Base-by-base conservation (phyloP, 148 eudicot genomes). In the Amaranthus palmeri region DNA sequence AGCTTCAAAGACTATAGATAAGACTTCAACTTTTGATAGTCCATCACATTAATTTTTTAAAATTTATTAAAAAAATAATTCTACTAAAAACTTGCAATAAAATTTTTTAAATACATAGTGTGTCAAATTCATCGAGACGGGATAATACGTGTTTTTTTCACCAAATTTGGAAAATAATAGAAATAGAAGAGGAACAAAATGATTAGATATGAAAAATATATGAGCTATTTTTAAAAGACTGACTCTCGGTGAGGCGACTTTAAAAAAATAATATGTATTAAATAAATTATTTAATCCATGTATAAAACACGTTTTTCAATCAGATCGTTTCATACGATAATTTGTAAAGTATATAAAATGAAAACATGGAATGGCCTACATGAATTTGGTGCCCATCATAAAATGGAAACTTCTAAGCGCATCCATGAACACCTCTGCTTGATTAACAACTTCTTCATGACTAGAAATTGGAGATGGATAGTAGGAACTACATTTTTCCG, bases 371-470 rank as follows among this genome's bases (percentile, higher is more conserved):
- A 18, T 12, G 65, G 41, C 85, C 46, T 77, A 87, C 93, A 76
- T 75, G 12, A 74, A 79, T 62, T 85, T 87, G 79, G 86, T 80
- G 74, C 87, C 82, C 67, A 87, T 6, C 7, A 66, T 44, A 54
- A 69, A 66, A 65, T 85, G 91, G 72, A 89, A 80, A 58, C 70
- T 77, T 57, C 73, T 71, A 76, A 89, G 88, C 1, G 89, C 78
- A 46, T 87, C 80, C 77, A 80, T 73, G 80, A 89, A 89, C n/a
- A 89, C 76, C 5, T 63, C 54, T 17, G 82, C 79, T 65, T 83
- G 78, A 15, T 61, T 76, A 12, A 84, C 86, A 45, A 87, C 85
- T 68, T 80, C 84, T 41, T 84, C 88, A 73, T 89, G 95, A 9
- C 80, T 65, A 42, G 86, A 86, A 45, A 87, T 47, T 0, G 88